These are phyloP conservation scores for Candida parachauliodes DNA, from an alignment of 805 yeast genomes.

Conservation along the genomic window DNA sequence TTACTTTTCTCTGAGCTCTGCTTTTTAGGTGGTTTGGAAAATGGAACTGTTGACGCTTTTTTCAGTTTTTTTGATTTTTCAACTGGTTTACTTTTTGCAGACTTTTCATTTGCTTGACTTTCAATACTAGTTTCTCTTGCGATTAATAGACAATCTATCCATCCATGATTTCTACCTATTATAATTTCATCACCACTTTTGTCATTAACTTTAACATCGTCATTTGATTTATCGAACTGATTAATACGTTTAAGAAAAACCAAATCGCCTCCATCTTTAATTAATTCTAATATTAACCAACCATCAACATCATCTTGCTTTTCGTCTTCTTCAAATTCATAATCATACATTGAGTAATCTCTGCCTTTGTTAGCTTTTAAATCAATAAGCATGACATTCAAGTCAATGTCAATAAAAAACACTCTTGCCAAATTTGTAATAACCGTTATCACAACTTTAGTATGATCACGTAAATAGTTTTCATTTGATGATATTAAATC, in stretches of 20 bases:
- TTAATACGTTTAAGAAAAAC: slow-evolving; percentile 45
- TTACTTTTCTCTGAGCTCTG: slow-evolving; percentile 16
- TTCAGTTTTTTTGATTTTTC: no score
- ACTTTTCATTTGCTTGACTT: slow-evolving; percentile 8
- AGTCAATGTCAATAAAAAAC: slow-evolving; percentile 32
- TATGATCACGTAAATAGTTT: slow-evolving; percentile 16
- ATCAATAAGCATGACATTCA: slow-evolving; percentile 37
- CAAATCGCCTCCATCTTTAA: slow-evolving; percentile 50
- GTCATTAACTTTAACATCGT: slow-evolving; percentile 25
- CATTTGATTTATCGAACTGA: slow-evolving; percentile 30
- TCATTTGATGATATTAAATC: slow-evolving; percentile 23
- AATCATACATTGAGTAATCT: slow-evolving; percentile 75
- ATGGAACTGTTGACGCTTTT: slow-evolving; percentile 4
- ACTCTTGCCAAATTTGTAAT: slow-evolving; percentile 39
- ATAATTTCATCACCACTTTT: slow-evolving; percentile 31
- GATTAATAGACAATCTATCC: slow-evolving; percentile 68
- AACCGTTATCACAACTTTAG: slow-evolving; percentile 34
- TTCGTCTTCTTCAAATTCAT: slow-evolving; percentile 53
- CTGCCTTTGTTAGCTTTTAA: slow-evolving; percentile 38
- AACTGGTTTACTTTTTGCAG: slow-evolving; percentile 11
- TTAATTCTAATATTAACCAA: slow-evolving; percentile 60
- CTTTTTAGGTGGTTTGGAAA: neutral
- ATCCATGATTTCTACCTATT: slow-evolving; percentile 48
- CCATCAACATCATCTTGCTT: slow-evolving; percentile 51
- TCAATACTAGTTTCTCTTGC: slow-evolving; percentile 49